phyloP scores from a whole-genome alignment of 176 grass and related monocot genomes.

The Carex scoparia region DNA sequence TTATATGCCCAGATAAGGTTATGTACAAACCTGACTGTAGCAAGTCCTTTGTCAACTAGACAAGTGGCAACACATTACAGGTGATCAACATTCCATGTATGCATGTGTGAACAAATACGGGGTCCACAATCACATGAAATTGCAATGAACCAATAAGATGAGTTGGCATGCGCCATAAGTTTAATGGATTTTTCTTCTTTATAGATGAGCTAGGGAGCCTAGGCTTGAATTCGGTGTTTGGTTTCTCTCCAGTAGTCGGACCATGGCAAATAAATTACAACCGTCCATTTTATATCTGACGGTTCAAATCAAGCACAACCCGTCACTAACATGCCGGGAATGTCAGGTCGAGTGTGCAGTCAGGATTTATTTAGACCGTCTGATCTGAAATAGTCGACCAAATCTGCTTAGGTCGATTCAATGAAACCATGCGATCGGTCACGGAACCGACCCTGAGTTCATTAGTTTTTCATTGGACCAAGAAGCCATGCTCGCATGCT shows the following conservation, averaged over 20 bases:
- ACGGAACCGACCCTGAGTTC: too few species aligned
- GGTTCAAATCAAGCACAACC: not conserved
- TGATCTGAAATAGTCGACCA: not conserved
- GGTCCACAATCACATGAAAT: constrained; percentile 21
- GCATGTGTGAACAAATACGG: not conserved
- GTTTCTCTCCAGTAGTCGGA: not conserved
- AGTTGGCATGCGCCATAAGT: constrained; percentile 21
- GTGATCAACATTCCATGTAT: constrained; percentile 11
- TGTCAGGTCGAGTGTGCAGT: not conserved
- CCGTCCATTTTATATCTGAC: not conserved
- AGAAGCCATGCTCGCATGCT: not conserved
- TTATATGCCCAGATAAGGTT: not conserved
- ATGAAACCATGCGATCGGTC: too few species aligned
- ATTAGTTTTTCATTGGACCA: not conserved
- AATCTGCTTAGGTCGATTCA: not conserved
- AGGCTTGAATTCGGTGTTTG: not conserved
- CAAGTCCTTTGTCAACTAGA: not conserved
- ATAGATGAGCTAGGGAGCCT: not conserved
- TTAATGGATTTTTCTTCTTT: constrained; percentile 12
- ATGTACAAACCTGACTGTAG: not conserved
- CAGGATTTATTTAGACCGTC: not conserved
- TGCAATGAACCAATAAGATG: not conserved
- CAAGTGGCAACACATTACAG: not conserved
- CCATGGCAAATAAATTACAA: not conserved
- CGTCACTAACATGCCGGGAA: not conserved